phyloP scores from a whole-genome alignment of 768 basidiomycete species.

The Suillus alpinus region DNA sequence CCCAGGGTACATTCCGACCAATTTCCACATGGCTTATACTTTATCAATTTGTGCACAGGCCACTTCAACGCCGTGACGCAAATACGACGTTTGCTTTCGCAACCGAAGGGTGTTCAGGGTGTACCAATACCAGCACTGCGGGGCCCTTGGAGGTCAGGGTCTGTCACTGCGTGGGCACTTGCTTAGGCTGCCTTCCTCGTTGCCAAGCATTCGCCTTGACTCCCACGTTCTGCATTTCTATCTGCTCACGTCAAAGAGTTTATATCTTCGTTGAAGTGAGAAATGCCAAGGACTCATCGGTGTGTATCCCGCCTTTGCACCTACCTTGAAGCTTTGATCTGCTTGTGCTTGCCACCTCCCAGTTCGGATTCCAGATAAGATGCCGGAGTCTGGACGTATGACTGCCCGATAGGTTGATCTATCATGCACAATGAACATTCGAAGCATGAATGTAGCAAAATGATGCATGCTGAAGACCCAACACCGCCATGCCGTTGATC shows the following conservation, averaged over 20 bases:
- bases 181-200: not conserved
- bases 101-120: not conserved
- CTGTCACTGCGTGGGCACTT: not conserved
- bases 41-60: not conserved
- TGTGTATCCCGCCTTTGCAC: not conserved
- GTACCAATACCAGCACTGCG: not conserved
- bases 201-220: not conserved
- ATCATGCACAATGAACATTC: not conserved
- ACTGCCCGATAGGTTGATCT: too few species aligned
- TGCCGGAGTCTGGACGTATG: not conserved
- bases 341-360: not conserved
- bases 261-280: not conserved
- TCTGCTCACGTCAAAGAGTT: not conserved
- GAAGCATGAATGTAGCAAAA: not conserved
- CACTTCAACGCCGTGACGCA: not conserved
- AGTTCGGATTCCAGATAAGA: not conserved
- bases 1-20: not conserved
- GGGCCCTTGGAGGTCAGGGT: not conserved
- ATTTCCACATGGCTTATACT: not conserved
- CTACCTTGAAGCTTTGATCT: not conserved
- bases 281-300: not conserved
- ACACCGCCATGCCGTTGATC: not conserved
- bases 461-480: not conserved
- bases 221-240: not conserved
- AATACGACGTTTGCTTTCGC: not conserved